These are phyloP conservation scores for Hygrocybe coccinea DNA, from an alignment of 768 basidiomycete species.

Conservation along the genomic window DNA sequence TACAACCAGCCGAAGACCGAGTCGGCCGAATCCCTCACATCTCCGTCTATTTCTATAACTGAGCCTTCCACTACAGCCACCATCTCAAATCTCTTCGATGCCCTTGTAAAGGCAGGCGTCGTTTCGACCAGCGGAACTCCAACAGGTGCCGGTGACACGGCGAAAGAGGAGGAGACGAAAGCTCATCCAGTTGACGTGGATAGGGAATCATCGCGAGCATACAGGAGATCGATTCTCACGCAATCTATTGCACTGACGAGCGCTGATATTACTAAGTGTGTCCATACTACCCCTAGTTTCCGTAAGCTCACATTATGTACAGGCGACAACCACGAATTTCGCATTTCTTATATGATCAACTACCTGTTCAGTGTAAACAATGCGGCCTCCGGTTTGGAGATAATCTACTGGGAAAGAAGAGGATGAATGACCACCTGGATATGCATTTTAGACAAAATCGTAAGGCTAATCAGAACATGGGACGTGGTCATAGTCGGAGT, in stretches of 20 bases:
- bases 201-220: constrained; percentile 48
- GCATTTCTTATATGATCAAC: constrained; percentile 66
- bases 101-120: constrained; percentile 75
- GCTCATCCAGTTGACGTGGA: constrained; percentile 35
- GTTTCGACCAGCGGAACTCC: constrained; percentile 55
- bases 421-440: constrained; percentile 85
- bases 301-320: background rate
- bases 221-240: constrained; percentile 55
- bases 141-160: constrained; percentile 42
- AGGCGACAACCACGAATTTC: constrained; percentile 60
- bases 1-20: background rate
- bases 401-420: constrained; percentile 62
- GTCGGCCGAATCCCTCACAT: background rate
- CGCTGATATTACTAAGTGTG: constrained; percentile 69
- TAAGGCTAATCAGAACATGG: constrained; percentile 69
- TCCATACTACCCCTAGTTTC: background rate
- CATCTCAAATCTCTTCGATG: constrained; percentile 56
- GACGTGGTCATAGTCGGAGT: constrained; percentile 81
- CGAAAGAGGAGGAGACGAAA: constrained; percentile 34
- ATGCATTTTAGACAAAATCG: constrained; percentile 95
- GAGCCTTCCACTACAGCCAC: constrained; percentile 27
- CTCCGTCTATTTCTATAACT: constrained; percentile 12
- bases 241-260: constrained; percentile 59
- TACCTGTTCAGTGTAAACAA: constrained; percentile 85
- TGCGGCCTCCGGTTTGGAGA: constrained; percentile 87